Conservation (phyloP, 176 grass and related monocot species). For the Oryza officinalis region DNA sequence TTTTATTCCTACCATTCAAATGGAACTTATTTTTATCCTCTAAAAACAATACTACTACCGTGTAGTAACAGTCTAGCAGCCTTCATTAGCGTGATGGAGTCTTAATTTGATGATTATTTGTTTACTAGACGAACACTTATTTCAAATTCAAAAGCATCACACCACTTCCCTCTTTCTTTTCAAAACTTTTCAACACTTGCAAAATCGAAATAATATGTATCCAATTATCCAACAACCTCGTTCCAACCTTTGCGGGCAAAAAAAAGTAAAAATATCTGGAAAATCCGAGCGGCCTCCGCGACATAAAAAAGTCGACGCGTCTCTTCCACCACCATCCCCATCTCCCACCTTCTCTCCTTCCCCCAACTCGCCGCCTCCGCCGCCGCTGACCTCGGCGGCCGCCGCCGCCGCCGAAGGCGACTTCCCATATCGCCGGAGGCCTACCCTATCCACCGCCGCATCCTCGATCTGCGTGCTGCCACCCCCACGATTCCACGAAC, state of each 20-base stretch:
- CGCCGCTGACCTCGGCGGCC: conserved; percentile 24
- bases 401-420: conserved; percentile 20
- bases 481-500: neutral
- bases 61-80: too few relatives aligned
- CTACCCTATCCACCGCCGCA: neutral
- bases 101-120: too few relatives aligned
- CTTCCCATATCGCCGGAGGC: conserved; percentile 19
- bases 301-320: conserved; percentile 42
- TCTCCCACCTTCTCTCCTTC: conserved; percentile 4
- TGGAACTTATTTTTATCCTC: too few relatives aligned
- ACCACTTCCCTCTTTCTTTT: neutral
- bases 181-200: neutral
- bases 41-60: too few relatives aligned
- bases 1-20: too few relatives aligned
- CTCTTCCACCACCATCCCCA: neutral
- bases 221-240: neutral
- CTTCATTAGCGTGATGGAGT: too few relatives aligned
- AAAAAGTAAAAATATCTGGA: conserved; percentile 27
- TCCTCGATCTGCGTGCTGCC: neutral
- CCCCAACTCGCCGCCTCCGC: conserved; percentile 3
- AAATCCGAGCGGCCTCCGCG: conserved; percentile 36
- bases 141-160: neutral
- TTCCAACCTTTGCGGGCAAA: conserved; percentile 20
- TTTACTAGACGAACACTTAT: neutral
- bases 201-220: neutral